Conservation (phyloP, 2,329 filamentous ascomycete genomes). For the Aureobasidium melanogenum region DNA sequence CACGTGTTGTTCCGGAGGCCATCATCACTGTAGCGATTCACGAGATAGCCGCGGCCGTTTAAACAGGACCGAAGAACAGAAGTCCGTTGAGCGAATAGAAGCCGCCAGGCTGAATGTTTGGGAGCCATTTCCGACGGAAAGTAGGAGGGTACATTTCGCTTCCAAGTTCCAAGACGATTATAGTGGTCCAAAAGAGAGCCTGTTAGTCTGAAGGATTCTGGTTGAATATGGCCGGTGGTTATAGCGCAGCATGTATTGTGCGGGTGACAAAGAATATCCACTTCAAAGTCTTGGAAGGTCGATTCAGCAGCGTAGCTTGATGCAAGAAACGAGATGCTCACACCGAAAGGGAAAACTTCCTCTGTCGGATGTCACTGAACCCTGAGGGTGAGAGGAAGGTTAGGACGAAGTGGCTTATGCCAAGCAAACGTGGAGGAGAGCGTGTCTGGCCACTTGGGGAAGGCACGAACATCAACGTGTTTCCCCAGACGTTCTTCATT, state of each 20-base stretch:
- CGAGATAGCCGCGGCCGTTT: background rate
- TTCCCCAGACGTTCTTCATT: background rate
- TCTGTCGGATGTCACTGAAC: background rate
- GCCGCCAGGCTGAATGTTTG: background rate
- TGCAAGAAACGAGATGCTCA: background rate
- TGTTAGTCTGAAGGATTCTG: background rate
- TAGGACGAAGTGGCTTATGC: slow-evolving; percentile 7
- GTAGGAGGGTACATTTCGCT: background rate
- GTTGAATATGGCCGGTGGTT: background rate
- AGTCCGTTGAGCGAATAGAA: background rate
- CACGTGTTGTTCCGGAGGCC: background rate
- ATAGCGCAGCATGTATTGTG: background rate
- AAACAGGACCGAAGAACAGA: slow-evolving; percentile 4
- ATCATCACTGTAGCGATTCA: background rate
- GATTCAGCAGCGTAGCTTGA: background rate
- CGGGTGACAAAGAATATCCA: background rate
- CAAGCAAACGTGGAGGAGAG: background rate
- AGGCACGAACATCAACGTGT: background rate
- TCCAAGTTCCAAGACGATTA: background rate
- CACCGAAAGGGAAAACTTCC: background rate
- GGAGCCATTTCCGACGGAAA: background rate
- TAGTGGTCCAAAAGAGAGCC: background rate
- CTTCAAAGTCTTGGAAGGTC: background rate
- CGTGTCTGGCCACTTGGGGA: background rate
- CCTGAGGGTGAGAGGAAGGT: background rate